Evolutionary conservation across 495 filamentous ascomycete genomes (phyloP), one percentile per base, ranked within the genome.

Genomic region (Podospora anserina): DNA sequence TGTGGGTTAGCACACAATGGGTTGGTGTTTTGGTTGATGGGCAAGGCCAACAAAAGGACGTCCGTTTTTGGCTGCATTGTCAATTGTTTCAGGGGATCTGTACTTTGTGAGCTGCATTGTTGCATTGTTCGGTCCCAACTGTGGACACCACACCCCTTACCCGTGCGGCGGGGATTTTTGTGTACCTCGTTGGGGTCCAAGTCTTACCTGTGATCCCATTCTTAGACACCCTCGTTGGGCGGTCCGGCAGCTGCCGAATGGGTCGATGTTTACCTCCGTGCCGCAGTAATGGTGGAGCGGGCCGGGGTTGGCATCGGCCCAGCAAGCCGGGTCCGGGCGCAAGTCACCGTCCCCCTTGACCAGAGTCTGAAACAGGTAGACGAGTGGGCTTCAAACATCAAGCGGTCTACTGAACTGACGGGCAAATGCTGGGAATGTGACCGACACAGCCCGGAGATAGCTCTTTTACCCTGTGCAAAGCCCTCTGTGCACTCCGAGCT

Each of bases 351-450:
- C 32, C 53, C 20, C 60, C 54, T 59, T 6, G 69, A 16, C 64
- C 64, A 19, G 15, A 39, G 3, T 30, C 28, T 70, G 65, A 70
- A 70, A 70, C 69, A 19, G 60, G 63, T 30, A 19, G 28, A 65
- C 13, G 34, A 61, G 54, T 19, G 28, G 65, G 65, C 49, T 65
- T 67, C 69, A 70, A 64, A 67, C 61, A 9, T 55, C 57, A 30
- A 39, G 55, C 19, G 61, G 61, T 63, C 61, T 11, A 0, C 28
- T 19, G 20, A 6, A 63, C 32, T 20, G 27, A 20, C 61, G 27
- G 61, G 30, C 61, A 28, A 63, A 39, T 63, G n/a, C 16, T 39
- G 7, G 39, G 7, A 49, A 49, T 49, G 13, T 49, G 39, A 16
- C 39, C 39, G 39, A 63, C 16, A 11, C 28, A 34, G 30, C 32